Percentiles rank a stretch among this genome's conserved stretches.
These are phyloP conservation scores for Puccinia polysora DNA, from an alignment of 1,284 basidiomycete species.

Conservation along the genomic window DNA sequence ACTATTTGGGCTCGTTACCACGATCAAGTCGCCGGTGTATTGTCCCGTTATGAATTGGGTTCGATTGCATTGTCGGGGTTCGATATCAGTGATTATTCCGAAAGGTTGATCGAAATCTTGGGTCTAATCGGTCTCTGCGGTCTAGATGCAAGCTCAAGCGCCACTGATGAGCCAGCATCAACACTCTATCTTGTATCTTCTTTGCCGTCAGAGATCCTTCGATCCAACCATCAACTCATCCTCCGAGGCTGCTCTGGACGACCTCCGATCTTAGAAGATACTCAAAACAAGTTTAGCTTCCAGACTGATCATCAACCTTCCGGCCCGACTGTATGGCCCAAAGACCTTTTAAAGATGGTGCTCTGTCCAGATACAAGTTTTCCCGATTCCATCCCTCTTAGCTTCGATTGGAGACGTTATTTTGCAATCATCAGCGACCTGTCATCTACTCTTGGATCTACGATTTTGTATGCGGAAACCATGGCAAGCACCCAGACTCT, in stretches of 20 bases:
- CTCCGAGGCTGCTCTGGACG: not conserved
- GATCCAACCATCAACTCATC: slow-evolving; percentile 1
- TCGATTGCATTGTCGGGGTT: slow-evolving; percentile 10
- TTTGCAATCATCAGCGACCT: slow-evolving; percentile 3
- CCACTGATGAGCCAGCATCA: not conserved
- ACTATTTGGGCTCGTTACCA: slow-evolving; percentile 12
- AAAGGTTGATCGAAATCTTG: slow-evolving; percentile 21
- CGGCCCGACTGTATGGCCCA: not conserved
- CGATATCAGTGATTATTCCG: not conserved
- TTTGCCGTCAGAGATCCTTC: not conserved
- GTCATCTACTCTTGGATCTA: slow-evolving; percentile 59
- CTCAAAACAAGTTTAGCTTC: slow-evolving; percentile 2
- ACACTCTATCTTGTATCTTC: slow-evolving; percentile 19
- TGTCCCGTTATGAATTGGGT: not conserved
- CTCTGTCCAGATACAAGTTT: not conserved
- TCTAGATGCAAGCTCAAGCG: not conserved
- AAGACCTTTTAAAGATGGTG: slow-evolving; percentile 1
- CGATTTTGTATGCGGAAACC: slow-evolving; percentile 76
- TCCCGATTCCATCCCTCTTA: not conserved
- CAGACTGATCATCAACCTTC: not conserved
- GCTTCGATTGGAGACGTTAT: slow-evolving; percentile 3
- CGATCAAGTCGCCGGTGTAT: slow-evolving; percentile 7
- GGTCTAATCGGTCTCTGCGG: slow-evolving; percentile 12
- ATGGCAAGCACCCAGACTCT: slow-evolving; percentile 94
- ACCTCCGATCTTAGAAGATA: not conserved